Base-by-base conservation (phyloP, 2,329 filamentous ascomycete genomes). In the Sclerotinia subarctica region DNA sequence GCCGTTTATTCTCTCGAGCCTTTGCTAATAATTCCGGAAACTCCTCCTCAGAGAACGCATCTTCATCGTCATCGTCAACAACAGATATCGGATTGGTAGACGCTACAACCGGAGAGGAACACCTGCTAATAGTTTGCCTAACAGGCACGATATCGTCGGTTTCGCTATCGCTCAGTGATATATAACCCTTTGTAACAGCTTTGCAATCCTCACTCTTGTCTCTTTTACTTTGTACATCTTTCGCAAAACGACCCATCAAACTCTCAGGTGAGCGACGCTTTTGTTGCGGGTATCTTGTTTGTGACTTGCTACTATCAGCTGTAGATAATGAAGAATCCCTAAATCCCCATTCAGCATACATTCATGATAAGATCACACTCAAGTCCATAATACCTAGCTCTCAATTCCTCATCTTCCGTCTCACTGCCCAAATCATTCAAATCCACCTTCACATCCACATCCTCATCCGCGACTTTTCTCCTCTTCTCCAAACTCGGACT, bases 21-120 rank as follows among this genome's bases (percentile, higher is more conserved):
- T 70, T 68, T 53, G 67, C 67, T 17, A 77, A 68, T n/a, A 77
- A 63, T 47, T 78, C 76, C 19, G 76, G 73, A 54, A 74, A 76
- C 57, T 77, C 75, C 64, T 78, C 76, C 19, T 77, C 75, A 11
- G 65, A 53, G 7, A 62, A 19, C 8, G 11, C 54, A 26, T 54
- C 57, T 62, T 78, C 76, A 11, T 77, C 75, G 3, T 72, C 73
- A 6, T 73, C 73, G 4, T 63, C 49, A 44, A 32, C 3, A 68
- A 56, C 42, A n/a, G 65, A 10, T 17, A 38, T n/a, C 7, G 44
- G n/a, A 2, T 49, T 32, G 21, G 58, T 24, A 8, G 65, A 47
- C 5, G 60, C 51, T 21, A 46, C 35, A 49, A 15, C 17, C 5
- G 59, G 59, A 51, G 59, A 68, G 19, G 51, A 38, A 24, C 57